phyloP scores from a whole-genome alignment of 768 basidiomycete genomes.

The Artomyces pyxidatus region DNA sequence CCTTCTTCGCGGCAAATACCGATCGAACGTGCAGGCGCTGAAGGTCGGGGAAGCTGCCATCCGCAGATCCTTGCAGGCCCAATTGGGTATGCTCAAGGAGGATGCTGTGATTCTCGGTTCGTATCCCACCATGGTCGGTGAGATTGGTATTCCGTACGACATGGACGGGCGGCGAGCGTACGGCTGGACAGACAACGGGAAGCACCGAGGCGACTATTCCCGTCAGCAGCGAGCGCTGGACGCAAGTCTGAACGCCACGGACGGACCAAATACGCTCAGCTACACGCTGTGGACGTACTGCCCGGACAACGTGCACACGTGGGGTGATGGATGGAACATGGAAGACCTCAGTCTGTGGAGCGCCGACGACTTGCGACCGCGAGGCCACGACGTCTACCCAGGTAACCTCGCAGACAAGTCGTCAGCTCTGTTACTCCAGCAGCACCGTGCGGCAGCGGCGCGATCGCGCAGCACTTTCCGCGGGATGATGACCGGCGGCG shows the following conservation, averaged over 20 bases:
- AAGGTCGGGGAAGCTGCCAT: constrained; percentile 81
- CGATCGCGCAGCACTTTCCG: constrained; percentile 4
- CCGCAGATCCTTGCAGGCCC: constrained; percentile 70
- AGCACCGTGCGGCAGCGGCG: constrained; percentile 14
- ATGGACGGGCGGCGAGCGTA: constrained; percentile 87
- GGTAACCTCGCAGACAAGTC: constrained; percentile 27
- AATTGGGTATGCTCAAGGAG: constrained; percentile 68
- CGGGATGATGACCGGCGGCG: constrained; percentile 12
- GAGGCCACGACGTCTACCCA: constrained; percentile 19
- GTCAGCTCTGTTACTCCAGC: constrained; percentile 31
- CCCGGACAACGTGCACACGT: constrained; percentile 71
- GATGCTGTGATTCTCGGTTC: constrained; percentile 61
- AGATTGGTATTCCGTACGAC: constrained; percentile 93
- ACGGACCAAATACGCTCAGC: constrained; percentile 66
- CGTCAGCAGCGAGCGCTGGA: constrained; percentile 81
- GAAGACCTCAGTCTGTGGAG: constrained; percentile 93
- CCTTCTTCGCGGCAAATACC: constrained; percentile 78
- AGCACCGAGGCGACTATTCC: constrained; percentile 66
- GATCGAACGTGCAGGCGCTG: constrained; percentile 57
- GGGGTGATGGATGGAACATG: constrained; percentile 96
- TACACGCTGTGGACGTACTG: constrained; percentile 91
- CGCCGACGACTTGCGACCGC: constrained; percentile 49
- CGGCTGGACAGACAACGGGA: constrained; percentile 63
- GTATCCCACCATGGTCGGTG: constrained; percentile 90
- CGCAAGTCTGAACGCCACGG: constrained; percentile 70